Base-by-base conservation (phyloP, 768 basidiomycete genomes). In the Psilocybe subaeruginosa region DNA sequence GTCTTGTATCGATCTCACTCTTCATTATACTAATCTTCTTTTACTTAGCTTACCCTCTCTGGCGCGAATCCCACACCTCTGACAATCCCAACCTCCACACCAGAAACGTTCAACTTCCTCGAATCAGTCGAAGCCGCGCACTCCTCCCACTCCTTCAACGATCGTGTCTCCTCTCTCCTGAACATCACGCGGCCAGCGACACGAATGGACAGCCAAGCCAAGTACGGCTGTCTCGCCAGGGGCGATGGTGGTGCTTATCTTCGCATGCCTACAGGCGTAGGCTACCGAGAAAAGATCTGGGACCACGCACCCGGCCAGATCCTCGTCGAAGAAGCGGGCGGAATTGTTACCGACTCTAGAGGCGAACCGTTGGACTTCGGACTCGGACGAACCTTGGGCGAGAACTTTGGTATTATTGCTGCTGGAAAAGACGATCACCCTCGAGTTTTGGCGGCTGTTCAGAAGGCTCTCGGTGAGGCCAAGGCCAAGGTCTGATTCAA, bases 211-310 rank as follows among this genome's bases (percentile, higher is more conserved):
- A 93, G 91, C 71, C 96, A 98, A 73, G 95, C 95, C 1, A 99
- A 99, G 76, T 99, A 99, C 66, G 86, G 90, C 31, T 88, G 89
- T 69, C 84, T 99, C 12, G 87, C 88, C 4, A 79, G 96, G 45
- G 95, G 96, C 0, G 91, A 97, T 58, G 95, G 95, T 0, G 89
- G 87, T 1, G 84, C 85, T 37, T 97, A 95, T 71, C 76, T 94
- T 46, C 81, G 92, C 7, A 88, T 93, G 82, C 93, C 93, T 0
- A 87, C 87, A 0, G 87, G 86, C 4, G 77, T 84, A 3, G 91
- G 88, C 2, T 98, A 99, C 73, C 73, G 77, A 62, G 97, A 98
- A 74, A 98, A 98, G 78, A 96, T 99, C n/a, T 99, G 97, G 96
- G 97, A 98, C 68, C 97, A 98, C 70, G 95, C 97, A 0, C 85